Evolutionary conservation across 768 basidiomycete species (phyloP), one percentile per base, ranked within the genome.

Genomic region (Auriculariales sp.): DNA sequence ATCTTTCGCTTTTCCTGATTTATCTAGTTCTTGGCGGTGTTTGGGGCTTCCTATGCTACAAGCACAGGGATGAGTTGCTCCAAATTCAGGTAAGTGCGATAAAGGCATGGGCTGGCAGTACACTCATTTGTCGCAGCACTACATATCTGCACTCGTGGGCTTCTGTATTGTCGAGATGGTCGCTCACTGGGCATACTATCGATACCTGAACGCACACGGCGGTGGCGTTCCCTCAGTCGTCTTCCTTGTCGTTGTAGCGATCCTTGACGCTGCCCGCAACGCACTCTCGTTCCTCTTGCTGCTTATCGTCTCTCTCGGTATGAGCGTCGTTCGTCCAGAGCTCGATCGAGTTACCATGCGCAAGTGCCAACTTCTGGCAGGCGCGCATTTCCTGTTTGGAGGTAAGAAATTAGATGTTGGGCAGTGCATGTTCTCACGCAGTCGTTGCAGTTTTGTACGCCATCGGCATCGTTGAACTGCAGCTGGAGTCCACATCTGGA

Each of bases 241-340:
- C n/a, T 94, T 98, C 67, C 79, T 99, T 36, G 85, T 97, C 51
- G 84, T 98, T 19, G 91, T 94, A 33, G 85, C 92, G n/a, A 88
- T 93, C 52, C 69, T 98, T 36, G 93, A 97, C 58, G 94, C 95
- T 7, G 93, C 86, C 4, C 70, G 95, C 42, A 98, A 98, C 59
- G 86, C 91, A 2, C 72, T 93, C 62, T 92, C 89, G 1, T 92
- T 98, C 69, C 97, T 98, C 68, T 78, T 98, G 72, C 73, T 99
- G 19, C 71, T 97, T 19, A 81, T 98, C 39, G 93, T 97, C 24
- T 82, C 87, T 3, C 76, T 97, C 57, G 95, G 95, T 30, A 70
- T 95, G 33, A 89, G 86, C 55, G 90, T 98, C 27, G 90, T 97
- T 25, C 77, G 83, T 32, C 92, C 97, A 57, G 81, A 83, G 5